Evolutionary conservation across 192 early-diverging fungal species (phyloP).

Genomic region (Linnemannia schmuckeri): DNA sequence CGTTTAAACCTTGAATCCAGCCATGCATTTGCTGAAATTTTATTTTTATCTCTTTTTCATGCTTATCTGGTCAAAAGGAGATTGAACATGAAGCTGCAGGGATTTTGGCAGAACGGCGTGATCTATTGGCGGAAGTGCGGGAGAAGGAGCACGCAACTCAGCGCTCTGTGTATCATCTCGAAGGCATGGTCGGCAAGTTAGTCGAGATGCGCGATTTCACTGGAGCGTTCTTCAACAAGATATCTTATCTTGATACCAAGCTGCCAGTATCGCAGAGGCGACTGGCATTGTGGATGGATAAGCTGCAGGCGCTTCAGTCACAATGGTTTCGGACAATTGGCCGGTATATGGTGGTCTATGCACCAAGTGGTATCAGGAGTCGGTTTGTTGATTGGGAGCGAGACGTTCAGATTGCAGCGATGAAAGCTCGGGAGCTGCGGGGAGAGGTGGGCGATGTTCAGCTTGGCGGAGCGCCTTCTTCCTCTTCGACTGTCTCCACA

Average conservation of each 20-base stretch:
- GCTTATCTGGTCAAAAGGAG: slow-evolving; percentile 11
- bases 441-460: slow-evolving; percentile 34
- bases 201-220: slow-evolving; percentile 53
- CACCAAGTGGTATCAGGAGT: slow-evolving; percentile 25
- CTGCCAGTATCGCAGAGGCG: slow-evolving; percentile 44
- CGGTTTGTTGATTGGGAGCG: slow-evolving; percentile 47
- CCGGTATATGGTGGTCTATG: slow-evolving; percentile 40
- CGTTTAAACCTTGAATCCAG: background rate
- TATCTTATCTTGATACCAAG: slow-evolving; percentile 54
- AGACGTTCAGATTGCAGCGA: slow-evolving; percentile 28
- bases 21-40: background rate
- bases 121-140: slow-evolving; percentile 31
- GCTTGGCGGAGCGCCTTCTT: background rate
- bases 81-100: slow-evolving; percentile 30
- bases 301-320: slow-evolving; percentile 39
- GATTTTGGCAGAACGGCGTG: slow-evolving; percentile 29
- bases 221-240: slow-evolving; percentile 53
- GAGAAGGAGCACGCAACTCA: slow-evolving; percentile 49
- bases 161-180: slow-evolving; percentile 46
- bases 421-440: slow-evolving; percentile 34
- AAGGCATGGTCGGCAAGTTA: slow-evolving; percentile 49
- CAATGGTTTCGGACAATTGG: slow-evolving; percentile 53
- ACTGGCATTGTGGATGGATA: slow-evolving; percentile 48
- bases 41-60: background rate
- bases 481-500: background rate